Evolutionary conservation across 1,284 basidiomycete species (phyloP).

Genomic region (Sanghuangporus weigelae): DNA sequence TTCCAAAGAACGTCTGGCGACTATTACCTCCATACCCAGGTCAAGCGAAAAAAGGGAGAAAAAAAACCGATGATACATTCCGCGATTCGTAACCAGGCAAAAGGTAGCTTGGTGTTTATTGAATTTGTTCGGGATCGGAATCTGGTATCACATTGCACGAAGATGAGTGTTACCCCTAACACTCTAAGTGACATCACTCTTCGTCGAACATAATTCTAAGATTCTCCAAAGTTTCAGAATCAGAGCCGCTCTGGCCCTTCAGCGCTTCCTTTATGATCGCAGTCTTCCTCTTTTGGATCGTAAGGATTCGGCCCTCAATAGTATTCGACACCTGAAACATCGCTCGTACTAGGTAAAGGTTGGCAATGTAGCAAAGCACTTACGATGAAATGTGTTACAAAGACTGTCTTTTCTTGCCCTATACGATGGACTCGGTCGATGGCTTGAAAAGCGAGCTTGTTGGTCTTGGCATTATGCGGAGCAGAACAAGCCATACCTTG

Average conservation of each 20-base stretch:
- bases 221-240: conserved; percentile 72
- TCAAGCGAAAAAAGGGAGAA: background rate
- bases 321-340: conserved; percentile 56
- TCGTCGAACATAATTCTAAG: conserved; percentile 71
- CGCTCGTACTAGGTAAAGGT: background rate
- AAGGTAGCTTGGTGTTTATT: no score
- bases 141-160: no score
- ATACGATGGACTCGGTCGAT: conserved; percentile 80
- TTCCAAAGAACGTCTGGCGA: background rate
- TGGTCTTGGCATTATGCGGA: background rate
- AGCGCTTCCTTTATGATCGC: conserved; percentile 82
- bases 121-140: no score
- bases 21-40: background rate
- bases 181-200: background rate
- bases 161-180: background rate
- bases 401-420: conserved; percentile 81
- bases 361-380: conserved; percentile 24
- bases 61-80: background rate
- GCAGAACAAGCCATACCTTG: conserved; percentile 52
- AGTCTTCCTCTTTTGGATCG: conserved; percentile 87
- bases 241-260: conserved; percentile 43
- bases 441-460: conserved; percentile 35
- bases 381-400: conserved; percentile 89
- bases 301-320: conserved; percentile 76
- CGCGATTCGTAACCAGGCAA: background rate